Evolutionary conservation across 2,329 filamentous ascomycete genomes (phyloP).

Genomic region (Trichoderma oligosporum): DNA sequence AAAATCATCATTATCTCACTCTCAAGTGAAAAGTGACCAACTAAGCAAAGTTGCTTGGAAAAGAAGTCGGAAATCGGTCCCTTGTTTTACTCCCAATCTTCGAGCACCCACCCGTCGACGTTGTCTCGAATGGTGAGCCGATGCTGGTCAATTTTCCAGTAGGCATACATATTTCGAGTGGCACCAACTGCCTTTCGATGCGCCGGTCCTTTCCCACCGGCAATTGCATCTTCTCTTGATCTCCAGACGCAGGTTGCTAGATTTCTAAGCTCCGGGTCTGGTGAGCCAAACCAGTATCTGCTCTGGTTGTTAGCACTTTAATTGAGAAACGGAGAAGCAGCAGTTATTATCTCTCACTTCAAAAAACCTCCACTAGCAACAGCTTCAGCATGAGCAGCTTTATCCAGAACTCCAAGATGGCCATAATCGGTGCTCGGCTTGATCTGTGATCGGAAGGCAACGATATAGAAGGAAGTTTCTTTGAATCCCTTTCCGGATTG

Average conservation of each 20-base stretch:
- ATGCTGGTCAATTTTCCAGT: constrained; percentile 67
- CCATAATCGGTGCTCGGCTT: constrained; percentile 62
- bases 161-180: constrained; percentile 59
- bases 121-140: constrained; percentile 65
- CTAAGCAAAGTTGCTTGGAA: constrained; percentile 17
- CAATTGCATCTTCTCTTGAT: constrained; percentile 54
- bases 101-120: constrained; percentile 60
- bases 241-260: constrained; percentile 75
- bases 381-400: constrained; percentile 75
- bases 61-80: not conserved
- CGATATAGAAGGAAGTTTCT: constrained; percentile 70
- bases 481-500: constrained; percentile 52
- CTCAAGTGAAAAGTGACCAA: not conserved
- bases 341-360: constrained; percentile 51
- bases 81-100: constrained; percentile 47
- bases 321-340: not conserved
- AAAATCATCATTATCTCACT: not conserved
- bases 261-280: constrained; percentile 67
- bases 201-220: constrained; percentile 57
- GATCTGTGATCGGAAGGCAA: constrained; percentile 75
- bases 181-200: constrained; percentile 63
- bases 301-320: constrained; percentile 22
- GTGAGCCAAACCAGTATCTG: constrained; percentile 83
- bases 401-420: constrained; percentile 69
- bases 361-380: constrained; percentile 74